Base-by-base conservation (phyloP, 306 rosid species). In the Trifolium repens region DNA sequence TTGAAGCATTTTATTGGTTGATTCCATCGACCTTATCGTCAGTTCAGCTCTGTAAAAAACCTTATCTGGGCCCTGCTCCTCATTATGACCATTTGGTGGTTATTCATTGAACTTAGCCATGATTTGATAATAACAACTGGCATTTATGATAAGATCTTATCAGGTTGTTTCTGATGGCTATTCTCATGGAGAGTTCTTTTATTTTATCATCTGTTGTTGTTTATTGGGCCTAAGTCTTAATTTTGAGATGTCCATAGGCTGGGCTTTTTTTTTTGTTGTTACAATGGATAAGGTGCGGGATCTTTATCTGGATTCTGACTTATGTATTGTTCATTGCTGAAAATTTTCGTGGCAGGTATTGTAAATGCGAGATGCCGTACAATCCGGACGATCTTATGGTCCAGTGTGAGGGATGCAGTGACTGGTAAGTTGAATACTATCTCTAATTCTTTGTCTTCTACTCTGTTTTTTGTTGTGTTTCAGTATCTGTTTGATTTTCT, bases 301-400 rank as follows among this genome's bases (percentile, higher is more conserved):
- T 69, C 62, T 77, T 77, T 59, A 49, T 24, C 67, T 65, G 42
- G 52, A 63, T 75, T 75, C 53, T 52, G 60, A 65, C 64, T 74
- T 64, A 34, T 79, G 53, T 72, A 40, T 49, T 85, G 72, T 78
- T 72, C 24, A 7, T 74, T 75, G 60, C 17, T 74, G 68, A 7
- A 70, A 80, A 4, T 71, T 77, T 43, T 42, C 63, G 43, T 86
- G 78, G 88, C 92, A 96, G 99, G 85, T 96, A 92, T 84, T 96
- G 99, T 88, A 96, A 96, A 84, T 96, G 99, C 77, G 99, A 96
- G 90, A 96, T 96, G 99, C 99, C 99, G 50, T 96, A 96, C 80
- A 96, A 96, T 53, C 99, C 99, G 8, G 99, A 96, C 66, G 98
- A 96, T 76, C 85, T 96, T 66, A 96, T 96, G 99, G 93, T 96